phyloP scores from a whole-genome alignment of 345 rosid genomes.

The Litchi chinensis region DNA sequence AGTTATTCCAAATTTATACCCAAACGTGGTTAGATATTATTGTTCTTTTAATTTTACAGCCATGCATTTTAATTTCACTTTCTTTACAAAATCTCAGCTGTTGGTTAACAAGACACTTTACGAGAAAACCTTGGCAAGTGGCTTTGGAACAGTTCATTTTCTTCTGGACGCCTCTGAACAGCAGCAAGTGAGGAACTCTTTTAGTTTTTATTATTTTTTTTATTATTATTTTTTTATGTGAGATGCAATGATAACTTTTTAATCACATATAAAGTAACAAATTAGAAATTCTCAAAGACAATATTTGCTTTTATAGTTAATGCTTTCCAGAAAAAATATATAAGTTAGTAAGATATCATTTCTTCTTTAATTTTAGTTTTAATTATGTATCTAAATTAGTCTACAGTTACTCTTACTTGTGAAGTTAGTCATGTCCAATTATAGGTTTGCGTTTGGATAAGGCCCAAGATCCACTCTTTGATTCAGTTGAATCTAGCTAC shows the following conservation, averaged over 20 bases:
- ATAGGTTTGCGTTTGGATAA: background rate
- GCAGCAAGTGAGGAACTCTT: constrained; percentile 66
- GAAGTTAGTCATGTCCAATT: background rate
- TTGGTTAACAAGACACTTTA: constrained; percentile 92
- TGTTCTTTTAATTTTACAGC: background rate
- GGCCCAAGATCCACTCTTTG: background rate
- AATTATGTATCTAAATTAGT: background rate
- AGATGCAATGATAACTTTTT: constrained; percentile 3
- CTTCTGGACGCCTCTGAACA: constrained; percentile 97
- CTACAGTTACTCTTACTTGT: background rate
- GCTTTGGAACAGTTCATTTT: constrained; percentile 91
- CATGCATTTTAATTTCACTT: background rate
- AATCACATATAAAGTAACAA: background rate
- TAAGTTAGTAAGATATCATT: background rate
- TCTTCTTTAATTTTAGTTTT: background rate
- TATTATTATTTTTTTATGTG: background rate
- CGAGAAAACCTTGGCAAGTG: constrained; percentile 97
- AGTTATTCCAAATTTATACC: constrained; percentile 31
- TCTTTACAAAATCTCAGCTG: constrained; percentile 48
- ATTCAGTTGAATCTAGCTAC: background rate
- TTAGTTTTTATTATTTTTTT: constrained; percentile 12
- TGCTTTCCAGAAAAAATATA: background rate
- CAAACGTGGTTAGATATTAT: background rate
- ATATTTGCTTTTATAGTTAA: background rate
- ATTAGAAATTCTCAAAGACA: background rate